phyloP scores from a whole-genome alignment of 345 rosid genomes.

The Noccaea caerulescens region DNA sequence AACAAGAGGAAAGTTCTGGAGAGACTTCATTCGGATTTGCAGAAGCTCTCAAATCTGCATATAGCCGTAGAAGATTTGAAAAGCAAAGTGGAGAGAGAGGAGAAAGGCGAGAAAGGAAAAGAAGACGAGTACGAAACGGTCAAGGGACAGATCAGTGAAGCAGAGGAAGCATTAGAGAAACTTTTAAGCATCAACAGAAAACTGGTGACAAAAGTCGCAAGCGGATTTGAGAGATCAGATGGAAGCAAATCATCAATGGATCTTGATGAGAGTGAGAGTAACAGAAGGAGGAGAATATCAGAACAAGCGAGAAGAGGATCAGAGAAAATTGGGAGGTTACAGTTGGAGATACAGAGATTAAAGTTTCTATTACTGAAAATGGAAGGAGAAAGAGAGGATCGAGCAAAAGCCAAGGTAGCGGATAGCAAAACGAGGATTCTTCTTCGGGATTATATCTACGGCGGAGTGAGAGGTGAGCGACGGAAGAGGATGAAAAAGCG shows the following conservation, averaged over 20 bases:
- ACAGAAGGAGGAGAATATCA: constrained; percentile 54
- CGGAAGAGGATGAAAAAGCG: constrained; percentile 61
- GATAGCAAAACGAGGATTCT: constrained; percentile 69
- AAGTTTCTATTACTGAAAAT: constrained; percentile 74
- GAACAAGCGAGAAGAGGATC: constrained; percentile 86
- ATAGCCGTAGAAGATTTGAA: constrained; percentile 77
- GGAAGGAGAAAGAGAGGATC: constrained; percentile 66
- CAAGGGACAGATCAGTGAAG: constrained; percentile 82
- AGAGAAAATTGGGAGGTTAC: constrained; percentile 84
- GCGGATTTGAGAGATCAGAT: constrained; percentile 47
- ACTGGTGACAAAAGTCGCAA: constrained; percentile 59
- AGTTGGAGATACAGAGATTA: constrained; percentile 87
- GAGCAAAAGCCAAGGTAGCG: constrained; percentile 49
- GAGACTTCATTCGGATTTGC: constrained; percentile 87
- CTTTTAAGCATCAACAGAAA: constrained; percentile 66
- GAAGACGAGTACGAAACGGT: constrained; percentile 65
- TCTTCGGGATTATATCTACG: constrained; percentile 82
- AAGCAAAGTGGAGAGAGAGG: constrained; percentile 69
- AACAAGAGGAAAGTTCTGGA: constrained; percentile 74
- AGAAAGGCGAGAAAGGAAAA: constrained; percentile 64
- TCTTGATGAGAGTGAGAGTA: constrained; percentile 54
- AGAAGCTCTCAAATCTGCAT: constrained; percentile 82
- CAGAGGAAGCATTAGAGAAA: constrained; percentile 66
- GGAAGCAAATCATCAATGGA: constrained; percentile 57
- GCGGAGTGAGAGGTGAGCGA: constrained; percentile 53